Evolutionary conservation across 2,329 filamentous ascomycete genomes (phyloP).

Genomic region (Bimuria novae-zelandiae): DNA sequence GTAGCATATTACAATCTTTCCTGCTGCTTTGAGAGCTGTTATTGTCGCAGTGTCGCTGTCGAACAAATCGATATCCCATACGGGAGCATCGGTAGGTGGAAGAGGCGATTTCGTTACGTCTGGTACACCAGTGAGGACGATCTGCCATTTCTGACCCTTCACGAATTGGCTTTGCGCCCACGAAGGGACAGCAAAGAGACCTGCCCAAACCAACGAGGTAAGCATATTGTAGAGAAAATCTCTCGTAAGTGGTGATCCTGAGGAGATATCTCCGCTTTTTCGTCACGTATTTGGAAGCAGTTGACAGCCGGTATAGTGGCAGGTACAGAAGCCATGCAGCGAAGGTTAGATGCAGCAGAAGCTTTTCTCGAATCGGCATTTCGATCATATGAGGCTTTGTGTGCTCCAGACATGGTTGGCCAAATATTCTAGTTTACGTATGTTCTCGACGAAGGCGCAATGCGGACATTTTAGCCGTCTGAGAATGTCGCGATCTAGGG

Average conservation of each 20-base stretch:
- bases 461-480: conserved; percentile 29
- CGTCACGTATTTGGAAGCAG: conserved; percentile 9
- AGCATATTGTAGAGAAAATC: conserved; percentile 12
- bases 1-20: conserved; percentile 39
- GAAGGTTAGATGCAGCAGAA: conserved; percentile 12
- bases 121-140: conserved; percentile 29
- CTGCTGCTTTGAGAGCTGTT: conserved; percentile 24
- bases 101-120: conserved; percentile 34
- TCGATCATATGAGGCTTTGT: conserved; percentile 11
- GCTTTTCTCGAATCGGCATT: conserved; percentile 11
- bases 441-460: conserved; percentile 22
- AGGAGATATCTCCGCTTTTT: conserved; percentile 5
- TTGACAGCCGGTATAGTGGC: conserved; percentile 10
- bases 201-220: conserved; percentile 19
- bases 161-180: conserved; percentile 24
- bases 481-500: conserved; percentile 14
- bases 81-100: conserved; percentile 29
- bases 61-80: conserved; percentile 40
- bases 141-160: conserved; percentile 35
- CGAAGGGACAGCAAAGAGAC: conserved; percentile 15
- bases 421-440: conserved; percentile 27
- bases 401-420: conserved; percentile 15
- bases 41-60: conserved; percentile 31
- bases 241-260: neutral
- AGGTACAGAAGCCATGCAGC: conserved; percentile 21